phyloP scores from a whole-genome alignment of 805 yeast species.

The Candida piceae region DNA sequence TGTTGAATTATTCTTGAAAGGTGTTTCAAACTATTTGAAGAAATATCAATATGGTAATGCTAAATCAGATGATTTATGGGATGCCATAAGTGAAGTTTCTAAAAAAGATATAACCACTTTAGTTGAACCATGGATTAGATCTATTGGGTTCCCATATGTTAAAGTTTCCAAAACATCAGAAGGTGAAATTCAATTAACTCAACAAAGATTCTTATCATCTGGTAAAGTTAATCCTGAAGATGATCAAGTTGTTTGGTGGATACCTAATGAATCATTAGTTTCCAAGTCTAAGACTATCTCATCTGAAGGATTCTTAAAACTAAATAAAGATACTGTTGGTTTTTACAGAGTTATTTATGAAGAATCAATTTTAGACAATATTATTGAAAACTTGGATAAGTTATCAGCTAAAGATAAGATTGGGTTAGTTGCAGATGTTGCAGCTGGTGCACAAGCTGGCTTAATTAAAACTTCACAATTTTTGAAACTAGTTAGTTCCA shows the following conservation, averaged over 20 bases:
- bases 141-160: slow-evolving; percentile 70
- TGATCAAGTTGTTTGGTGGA: slow-evolving; percentile 55
- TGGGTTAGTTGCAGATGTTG: slow-evolving; percentile 49
- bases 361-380: slow-evolving; percentile 34
- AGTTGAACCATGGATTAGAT: slow-evolving; percentile 69
- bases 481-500: slow-evolving; percentile 36
- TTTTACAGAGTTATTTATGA: slow-evolving; percentile 52
- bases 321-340: slow-evolving; percentile 47
- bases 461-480: slow-evolving; percentile 37
- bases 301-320: slow-evolving; percentile 30
- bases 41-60: slow-evolving; percentile 66
- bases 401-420: slow-evolving; percentile 46
- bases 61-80: slow-evolving; percentile 69
- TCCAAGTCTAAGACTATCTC: slow-evolving; percentile 17
- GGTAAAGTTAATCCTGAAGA: slow-evolving; percentile 58
- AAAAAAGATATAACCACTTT: slow-evolving; percentile 53
- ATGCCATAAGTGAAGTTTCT: slow-evolving; percentile 54
- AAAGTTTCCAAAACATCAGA: slow-evolving; percentile 37
- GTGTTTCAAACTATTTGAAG: slow-evolving; percentile 66
- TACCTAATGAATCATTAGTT: slow-evolving; percentile 36
- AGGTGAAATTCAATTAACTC: slow-evolving; percentile 38
- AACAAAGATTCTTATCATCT: slow-evolving; percentile 56
- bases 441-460: slow-evolving; percentile 46
- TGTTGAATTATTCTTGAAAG: slow-evolving; percentile 60
- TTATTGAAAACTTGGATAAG: slow-evolving; percentile 34